phyloP scores from a whole-genome alignment of 164 flowering plant genomes.

The Vitis cinerea region DNA sequence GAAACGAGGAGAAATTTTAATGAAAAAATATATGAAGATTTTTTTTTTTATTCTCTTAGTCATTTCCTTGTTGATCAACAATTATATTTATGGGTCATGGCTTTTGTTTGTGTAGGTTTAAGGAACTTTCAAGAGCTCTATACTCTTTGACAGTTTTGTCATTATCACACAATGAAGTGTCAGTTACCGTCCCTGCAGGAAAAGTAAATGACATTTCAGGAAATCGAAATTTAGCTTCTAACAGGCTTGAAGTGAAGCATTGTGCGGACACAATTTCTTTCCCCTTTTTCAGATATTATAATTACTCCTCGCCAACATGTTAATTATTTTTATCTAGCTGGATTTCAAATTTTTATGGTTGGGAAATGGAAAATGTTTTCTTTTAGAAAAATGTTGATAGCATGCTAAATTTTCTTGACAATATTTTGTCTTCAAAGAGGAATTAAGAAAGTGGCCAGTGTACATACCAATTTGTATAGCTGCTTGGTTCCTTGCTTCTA shows the following conservation, averaged over 20 bases:
- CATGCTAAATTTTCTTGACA: too few species aligned
- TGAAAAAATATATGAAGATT: too few species aligned
- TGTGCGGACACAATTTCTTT: conserved; percentile 26
- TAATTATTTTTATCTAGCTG: not conserved
- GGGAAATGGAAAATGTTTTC: not conserved
- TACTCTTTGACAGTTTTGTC: conserved; percentile 41
- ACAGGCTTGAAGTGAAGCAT: conserved; percentile 46
- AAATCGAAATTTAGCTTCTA: conserved; percentile 55
- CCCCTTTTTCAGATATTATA: not conserved
- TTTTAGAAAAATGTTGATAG: not conserved
- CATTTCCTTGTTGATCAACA: too few species aligned
- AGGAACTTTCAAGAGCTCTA: conserved; percentile 52
- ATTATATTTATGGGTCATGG: not conserved
- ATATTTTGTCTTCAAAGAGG: not conserved
- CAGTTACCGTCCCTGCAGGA: conserved; percentile 47
- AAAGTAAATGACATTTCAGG: conserved; percentile 55
- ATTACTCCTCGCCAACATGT: not conserved
- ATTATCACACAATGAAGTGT: conserved; percentile 30
- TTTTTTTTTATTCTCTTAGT: too few species aligned
- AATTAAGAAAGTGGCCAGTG: too few species aligned
- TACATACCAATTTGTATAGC: not conserved
- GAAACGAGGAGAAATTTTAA: too few species aligned
- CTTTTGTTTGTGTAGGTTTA: conserved; percentile 34
- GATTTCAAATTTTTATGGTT: not conserved
- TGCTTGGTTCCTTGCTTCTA: not conserved